A percentile compares a stretch with the other conserved stretches of the same genome.
Conservation (phyloP, 352 stramenopile genomes). For the Pythium myriotylum region DNA sequence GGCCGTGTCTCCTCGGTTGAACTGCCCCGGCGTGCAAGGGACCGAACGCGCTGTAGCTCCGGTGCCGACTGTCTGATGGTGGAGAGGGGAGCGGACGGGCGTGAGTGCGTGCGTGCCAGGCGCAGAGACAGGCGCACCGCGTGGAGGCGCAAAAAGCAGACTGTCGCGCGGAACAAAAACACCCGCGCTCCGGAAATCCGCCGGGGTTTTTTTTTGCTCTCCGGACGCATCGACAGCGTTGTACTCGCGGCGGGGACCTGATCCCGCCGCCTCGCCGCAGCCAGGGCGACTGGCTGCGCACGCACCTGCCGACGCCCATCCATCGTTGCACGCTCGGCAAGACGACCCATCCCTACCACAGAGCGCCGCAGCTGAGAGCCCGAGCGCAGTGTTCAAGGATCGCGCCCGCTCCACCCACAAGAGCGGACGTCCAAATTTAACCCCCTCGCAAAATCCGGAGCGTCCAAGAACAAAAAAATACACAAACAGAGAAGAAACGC, state of each 20-base stretch:
- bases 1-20: constrained; percentile 29
- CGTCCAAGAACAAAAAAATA: too few relatives aligned
- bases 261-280: constrained; percentile 11
- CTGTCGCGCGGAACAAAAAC: constrained; percentile 10
- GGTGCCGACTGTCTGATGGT: constrained; percentile 14
- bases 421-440: not conserved
- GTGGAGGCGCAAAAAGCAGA: constrained; percentile 19
- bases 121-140: constrained; percentile 26
- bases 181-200: not conserved
- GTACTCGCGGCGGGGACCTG: constrained; percentile 3
- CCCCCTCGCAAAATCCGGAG: not conserved
- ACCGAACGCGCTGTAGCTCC: too few relatives aligned
- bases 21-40: constrained; percentile 7
- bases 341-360: constrained; percentile 1
- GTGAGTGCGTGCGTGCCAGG: constrained; percentile 25
- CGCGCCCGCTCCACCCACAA: not conserved
- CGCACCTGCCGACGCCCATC: constrained; percentile 13
- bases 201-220: constrained; percentile 6
- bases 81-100: constrained; percentile 3
- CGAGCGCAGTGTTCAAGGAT: not conserved
- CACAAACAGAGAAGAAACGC: too few relatives aligned
- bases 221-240: constrained; percentile 16
- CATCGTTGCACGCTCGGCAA: constrained; percentile 5
- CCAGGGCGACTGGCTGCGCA: constrained; percentile 24
- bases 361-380: not conserved